Evolutionary conservation across 148 eudicot species (phyloP).

Genomic region (Fagopyrum tataricum): DNA sequence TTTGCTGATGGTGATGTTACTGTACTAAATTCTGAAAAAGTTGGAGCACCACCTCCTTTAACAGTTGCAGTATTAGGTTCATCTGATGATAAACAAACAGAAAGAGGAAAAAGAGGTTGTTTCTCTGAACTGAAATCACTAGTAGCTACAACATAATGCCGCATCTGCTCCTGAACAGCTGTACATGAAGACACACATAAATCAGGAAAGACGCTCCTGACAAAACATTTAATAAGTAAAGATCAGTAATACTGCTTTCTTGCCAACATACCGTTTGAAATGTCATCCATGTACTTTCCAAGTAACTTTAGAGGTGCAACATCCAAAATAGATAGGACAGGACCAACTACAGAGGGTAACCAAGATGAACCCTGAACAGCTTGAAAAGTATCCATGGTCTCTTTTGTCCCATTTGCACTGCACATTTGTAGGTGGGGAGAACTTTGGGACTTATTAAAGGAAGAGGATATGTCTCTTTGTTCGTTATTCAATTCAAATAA

Average conservation of each 20-base stretch:
- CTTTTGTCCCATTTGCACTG: slow-evolving; percentile 22
- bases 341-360: slow-evolving; percentile 51
- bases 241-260: not conserved
- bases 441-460: slow-evolving; percentile 18
- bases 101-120: slow-evolving; percentile 65
- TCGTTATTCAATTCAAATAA: slow-evolving; percentile 25
- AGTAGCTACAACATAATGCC: slow-evolving; percentile 41
- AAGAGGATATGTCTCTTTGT: slow-evolving; percentile 29
- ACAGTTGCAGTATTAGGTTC: slow-evolving; percentile 34
- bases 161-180: slow-evolving; percentile 63
- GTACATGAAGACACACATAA: slow-evolving; percentile 21
- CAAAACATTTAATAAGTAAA: slow-evolving; percentile 10
- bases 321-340: slow-evolving; percentile 65
- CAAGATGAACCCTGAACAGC: slow-evolving; percentile 33
- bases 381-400: slow-evolving; percentile 20
- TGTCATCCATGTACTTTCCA: slow-evolving; percentile 66
- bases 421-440: slow-evolving; percentile 17
- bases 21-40: slow-evolving; percentile 14
- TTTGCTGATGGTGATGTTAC: slow-evolving; percentile 24
- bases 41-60: slow-evolving; percentile 24
- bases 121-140: slow-evolving; percentile 29
- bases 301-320: slow-evolving; percentile 74
- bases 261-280: slow-evolving; percentile 61
- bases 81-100: slow-evolving; percentile 24
- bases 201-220: slow-evolving; percentile 15